Evolutionary conservation across 495 filamentous ascomycete species (phyloP), one percentile per base, ranked within the genome.

Genomic region (Podospora sp.): DNA sequence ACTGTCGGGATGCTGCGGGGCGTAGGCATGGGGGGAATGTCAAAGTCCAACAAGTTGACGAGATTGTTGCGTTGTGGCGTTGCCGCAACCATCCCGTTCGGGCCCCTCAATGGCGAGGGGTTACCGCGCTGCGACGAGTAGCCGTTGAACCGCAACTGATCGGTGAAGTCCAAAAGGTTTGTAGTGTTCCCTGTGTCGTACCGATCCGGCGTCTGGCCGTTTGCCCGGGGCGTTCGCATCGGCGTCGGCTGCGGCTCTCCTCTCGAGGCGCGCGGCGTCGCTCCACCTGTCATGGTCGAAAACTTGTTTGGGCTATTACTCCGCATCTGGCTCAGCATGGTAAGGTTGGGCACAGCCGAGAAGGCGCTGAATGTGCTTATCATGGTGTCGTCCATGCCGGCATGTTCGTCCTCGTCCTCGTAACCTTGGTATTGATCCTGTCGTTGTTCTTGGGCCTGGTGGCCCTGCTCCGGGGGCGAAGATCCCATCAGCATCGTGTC

Each of bases 1-100:
- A 98, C 89, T 16, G 89, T 91, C 0, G 95, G 95, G 51, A 98
- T 87, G 51, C 91, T 96, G 63, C 94, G 90, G 20, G 95, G 95
- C 0, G 95, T 98, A 3, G 93, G 93, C 12, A 89, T 85, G 2
- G 92, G 91, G 11, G 93, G 92, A 18, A 97, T 90, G 69, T 97
- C 94, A 73, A 97, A 97, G 75, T 99, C 95, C 46, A 99, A 86
- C 9, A 98, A 84, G 68, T 90, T 90, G 35, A 81, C 77, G 58
- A 77, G 70, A 64, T 65, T 68, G 59, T 63, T 74, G 36, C 63
- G 75, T 21, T 78, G 75, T 8, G 81, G 81, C 0, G 81, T 83
- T 8, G 71, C 72, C 16, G 71, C 65, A 20, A 73, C 62, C 0
- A 60, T 33, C 11, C 69, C 65, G 33, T 67, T 68, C 29, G 29